Conservation (phyloP, 164 flowering plant genomes). For the Umbellularia californica region DNA sequence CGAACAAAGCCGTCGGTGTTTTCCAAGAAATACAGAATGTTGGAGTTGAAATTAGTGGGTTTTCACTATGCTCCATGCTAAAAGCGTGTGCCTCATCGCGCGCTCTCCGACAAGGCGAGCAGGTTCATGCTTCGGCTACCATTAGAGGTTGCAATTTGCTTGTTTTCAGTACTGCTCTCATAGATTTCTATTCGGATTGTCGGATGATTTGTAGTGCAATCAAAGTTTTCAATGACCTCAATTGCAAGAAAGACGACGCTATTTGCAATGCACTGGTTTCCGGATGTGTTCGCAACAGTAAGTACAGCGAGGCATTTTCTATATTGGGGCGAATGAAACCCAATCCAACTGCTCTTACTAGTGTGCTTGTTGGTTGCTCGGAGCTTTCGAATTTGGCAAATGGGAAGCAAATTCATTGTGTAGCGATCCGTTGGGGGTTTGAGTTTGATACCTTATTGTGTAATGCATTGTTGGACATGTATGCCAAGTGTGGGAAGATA, state of each 20-base stretch:
- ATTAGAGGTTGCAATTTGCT: slow-evolving; percentile 37
- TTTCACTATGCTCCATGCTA: slow-evolving; percentile 45
- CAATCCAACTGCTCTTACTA: slow-evolving; percentile 41
- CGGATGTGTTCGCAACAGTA: slow-evolving; percentile 40
- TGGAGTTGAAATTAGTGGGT: slow-evolving; percentile 28
- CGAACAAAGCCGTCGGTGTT: slow-evolving; percentile 22
- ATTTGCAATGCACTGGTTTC: slow-evolving; percentile 43
- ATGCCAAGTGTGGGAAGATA: slow-evolving; percentile 50
- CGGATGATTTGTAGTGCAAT: slow-evolving; percentile 33
- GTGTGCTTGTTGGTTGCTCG: slow-evolving; percentile 49
- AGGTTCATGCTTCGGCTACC: slow-evolving; percentile 42
- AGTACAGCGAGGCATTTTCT: slow-evolving; percentile 30
- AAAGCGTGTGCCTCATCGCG: slow-evolving; percentile 38
- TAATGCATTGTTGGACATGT: slow-evolving; percentile 45
- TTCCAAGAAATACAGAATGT: slow-evolving; percentile 37
- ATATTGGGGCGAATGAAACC: slow-evolving; percentile 35
- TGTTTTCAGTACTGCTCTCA: slow-evolving; percentile 42
- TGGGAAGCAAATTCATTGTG: slow-evolving; percentile 51
- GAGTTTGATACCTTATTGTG: slow-evolving; percentile 39
- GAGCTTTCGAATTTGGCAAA: slow-evolving; percentile 33
- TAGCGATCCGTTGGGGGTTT: slow-evolving; percentile 36
- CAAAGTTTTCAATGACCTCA: slow-evolving; percentile 24
- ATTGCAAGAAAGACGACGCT: slow-evolving; percentile 30
- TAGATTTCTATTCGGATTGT: slow-evolving; percentile 41
- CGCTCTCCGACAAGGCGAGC: slow-evolving; percentile 38